Evolutionary conservation across 495 filamentous ascomycete genomes (phyloP), one percentile per base, ranked within the genome.

Genomic region (Copromyces sp.): DNA sequence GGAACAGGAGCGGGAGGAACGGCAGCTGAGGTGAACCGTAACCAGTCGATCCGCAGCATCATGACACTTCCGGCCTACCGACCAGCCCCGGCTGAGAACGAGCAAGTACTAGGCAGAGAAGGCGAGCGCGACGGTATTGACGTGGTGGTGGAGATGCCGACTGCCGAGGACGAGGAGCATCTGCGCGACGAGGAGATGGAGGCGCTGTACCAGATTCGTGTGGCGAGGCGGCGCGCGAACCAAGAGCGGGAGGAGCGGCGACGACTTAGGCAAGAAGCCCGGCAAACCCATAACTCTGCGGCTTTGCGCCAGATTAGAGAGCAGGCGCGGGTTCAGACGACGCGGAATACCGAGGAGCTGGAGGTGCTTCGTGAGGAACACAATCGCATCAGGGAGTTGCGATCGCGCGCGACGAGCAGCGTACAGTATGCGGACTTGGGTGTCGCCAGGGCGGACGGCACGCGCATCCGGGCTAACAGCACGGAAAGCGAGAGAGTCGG

Each of bases 151-250:
- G 95, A 99, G 80, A 75, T 81, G 74, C 84, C 81, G n/a, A 81
- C 83, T 5, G 82, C 76, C 12, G 82, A 83, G 74, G 81, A 94
- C 68, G 89, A 95, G 76, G 95, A 99, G 77, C 81, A 79, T 3
- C 84, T 94, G 42, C 86, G 95, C n/a, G 94, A 98, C 71, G 89
- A 92, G 40, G 91, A 98, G 77, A 98, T 98, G 95, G 92, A 94
- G 65, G 86, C 92, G 9, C 80, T 98, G 35, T 99, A 97, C 81
- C 93, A 97, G 78, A 92, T 98, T 65, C 92, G 95, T 35, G 80
- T 91, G 4, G 89, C 93, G 20, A 88, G 95, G 61, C 89, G 94
- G 41, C 84, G 86, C 47, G 92, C 97, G 79, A 84, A 89, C 40
- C 88, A 88, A 7, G 94, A 94, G 69, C 89, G 94, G 7, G 93